These are phyloP conservation scores for Sherardia arvensis DNA, from an alignment of 257 asterid species.

Conservation along the genomic window DNA sequence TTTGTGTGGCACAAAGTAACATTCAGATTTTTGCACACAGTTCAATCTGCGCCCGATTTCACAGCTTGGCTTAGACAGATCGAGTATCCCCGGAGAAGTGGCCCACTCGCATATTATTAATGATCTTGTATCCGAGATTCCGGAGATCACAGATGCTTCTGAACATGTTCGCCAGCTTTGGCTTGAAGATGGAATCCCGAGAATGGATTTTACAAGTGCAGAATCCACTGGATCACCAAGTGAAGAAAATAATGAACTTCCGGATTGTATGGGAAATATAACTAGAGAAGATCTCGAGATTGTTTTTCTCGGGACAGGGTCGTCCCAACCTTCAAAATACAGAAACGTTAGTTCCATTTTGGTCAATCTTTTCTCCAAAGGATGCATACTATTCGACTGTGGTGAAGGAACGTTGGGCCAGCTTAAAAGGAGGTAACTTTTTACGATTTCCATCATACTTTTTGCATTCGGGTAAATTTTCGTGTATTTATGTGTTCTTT, in stretches of 20 bases:
- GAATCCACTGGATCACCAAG: constrained; percentile 18
- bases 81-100: constrained; percentile 45
- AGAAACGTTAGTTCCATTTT: constrained; percentile 88
- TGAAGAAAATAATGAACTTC: constrained; percentile 53
- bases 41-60: constrained; percentile 75
- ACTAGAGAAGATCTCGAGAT: constrained; percentile 81
- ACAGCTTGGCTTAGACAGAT: constrained; percentile 74
- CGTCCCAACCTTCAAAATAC: constrained; percentile 98
- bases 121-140: constrained; percentile 66
- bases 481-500: neutral
- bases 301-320: constrained; percentile 95
- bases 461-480: neutral
- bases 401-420: constrained; percentile 98
- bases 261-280: constrained; percentile 73
- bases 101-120: constrained; percentile 49
- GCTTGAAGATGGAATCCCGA: constrained; percentile 18
- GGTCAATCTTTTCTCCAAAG: constrained; percentile 75
- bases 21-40: constrained; percentile 27
- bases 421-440: constrained; percentile 71
- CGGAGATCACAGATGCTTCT: constrained; percentile 63
- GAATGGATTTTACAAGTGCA: constrained; percentile 8
- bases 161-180: constrained; percentile 42
- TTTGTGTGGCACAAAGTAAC: constrained; percentile 9
- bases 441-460: constrained; percentile 2
- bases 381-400: constrained; percentile 76